Conservation (phyloP, 2,329 filamentous ascomycete species). For the Arachnopeziza araneosa region DNA sequence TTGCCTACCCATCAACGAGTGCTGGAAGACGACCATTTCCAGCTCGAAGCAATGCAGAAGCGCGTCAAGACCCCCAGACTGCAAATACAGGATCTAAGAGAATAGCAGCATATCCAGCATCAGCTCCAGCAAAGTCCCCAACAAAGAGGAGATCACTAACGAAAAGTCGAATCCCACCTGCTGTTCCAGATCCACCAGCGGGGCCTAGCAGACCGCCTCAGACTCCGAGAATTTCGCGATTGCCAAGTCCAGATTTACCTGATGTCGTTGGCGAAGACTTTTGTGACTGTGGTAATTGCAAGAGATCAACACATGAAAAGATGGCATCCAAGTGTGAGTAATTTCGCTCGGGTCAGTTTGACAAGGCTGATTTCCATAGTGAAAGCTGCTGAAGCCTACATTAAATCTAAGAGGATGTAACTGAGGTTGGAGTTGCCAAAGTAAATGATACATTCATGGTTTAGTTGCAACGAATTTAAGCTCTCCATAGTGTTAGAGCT, state of each 20-base stretch:
- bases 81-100: not conserved
- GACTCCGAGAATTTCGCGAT: slow-evolving; percentile 19
- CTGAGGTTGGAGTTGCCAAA: not conserved
- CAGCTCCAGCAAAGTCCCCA: not conserved
- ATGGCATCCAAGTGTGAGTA: slow-evolving; percentile 13
- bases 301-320: slow-evolving; percentile 4
- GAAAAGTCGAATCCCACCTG: slow-evolving; percentile 3
- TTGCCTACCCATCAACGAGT: not conserved
- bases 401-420: slow-evolving; percentile 3
- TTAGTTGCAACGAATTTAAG: not conserved
- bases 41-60: not conserved
- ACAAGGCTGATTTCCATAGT: slow-evolving; percentile 14
- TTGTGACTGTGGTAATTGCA: slow-evolving; percentile 6
- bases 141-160: not conserved
- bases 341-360: not conserved
- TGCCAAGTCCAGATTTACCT: slow-evolving; percentile 24
- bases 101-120: not conserved
- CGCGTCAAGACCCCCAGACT: not conserved
- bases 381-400: slow-evolving; percentile 17
- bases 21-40: not conserved
- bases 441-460: not conserved
- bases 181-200: slow-evolving; percentile 9
- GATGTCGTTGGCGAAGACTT: slow-evolving; percentile 13
- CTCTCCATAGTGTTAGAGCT: no score
- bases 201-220: slow-evolving; percentile 14